phyloP scores from a whole-genome alignment of 495 filamentous ascomycete species.

The Penicillium flavigenum region DNA sequence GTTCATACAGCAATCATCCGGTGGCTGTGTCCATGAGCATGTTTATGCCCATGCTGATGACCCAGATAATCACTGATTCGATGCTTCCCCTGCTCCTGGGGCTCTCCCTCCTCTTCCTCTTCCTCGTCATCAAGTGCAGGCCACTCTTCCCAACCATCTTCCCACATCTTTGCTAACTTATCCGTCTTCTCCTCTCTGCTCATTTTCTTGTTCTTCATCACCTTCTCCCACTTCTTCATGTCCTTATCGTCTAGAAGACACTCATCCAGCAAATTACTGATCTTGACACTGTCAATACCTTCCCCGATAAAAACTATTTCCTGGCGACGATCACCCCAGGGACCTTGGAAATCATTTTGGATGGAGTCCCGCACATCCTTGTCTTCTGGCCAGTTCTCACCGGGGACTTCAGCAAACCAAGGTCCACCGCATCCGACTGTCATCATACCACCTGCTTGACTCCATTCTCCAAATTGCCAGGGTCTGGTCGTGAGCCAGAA shows the following conservation, averaged over 20 bases:
- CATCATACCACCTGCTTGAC: slow-evolving; percentile 59
- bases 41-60: slow-evolving; percentile 45
- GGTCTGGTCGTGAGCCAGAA: slow-evolving; percentile 49
- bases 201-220: slow-evolving; percentile 45
- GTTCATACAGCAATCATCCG: slow-evolving; percentile 8
- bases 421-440: slow-evolving; percentile 52
- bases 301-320: slow-evolving; percentile 61
- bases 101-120: slow-evolving; percentile 31
- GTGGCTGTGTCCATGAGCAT: slow-evolving; percentile 31
- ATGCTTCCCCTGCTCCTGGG: slow-evolving; percentile 24
- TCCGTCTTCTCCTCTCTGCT: slow-evolving; percentile 33
- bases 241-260: slow-evolving; percentile 52
- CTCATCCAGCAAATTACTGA: slow-evolving; percentile 46
- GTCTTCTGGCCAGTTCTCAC: slow-evolving; percentile 48
- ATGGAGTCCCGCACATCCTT: slow-evolving; percentile 44
- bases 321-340: slow-evolving; percentile 59
- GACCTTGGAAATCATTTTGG: slow-evolving; percentile 46
- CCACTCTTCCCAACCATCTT: slow-evolving; percentile 61
- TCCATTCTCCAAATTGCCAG: slow-evolving; percentile 55
- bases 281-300: slow-evolving; percentile 43
- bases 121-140: slow-evolving; percentile 37
- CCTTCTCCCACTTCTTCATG: slow-evolving; percentile 49
- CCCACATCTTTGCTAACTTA: slow-evolving; percentile 45
- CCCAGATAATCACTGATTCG: slow-evolving; percentile 33
- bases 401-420: slow-evolving; percentile 52